Conservation (phyloP, 1,284 basidiomycete genomes). For the Kalmanozyma brasiliensis region DNA sequence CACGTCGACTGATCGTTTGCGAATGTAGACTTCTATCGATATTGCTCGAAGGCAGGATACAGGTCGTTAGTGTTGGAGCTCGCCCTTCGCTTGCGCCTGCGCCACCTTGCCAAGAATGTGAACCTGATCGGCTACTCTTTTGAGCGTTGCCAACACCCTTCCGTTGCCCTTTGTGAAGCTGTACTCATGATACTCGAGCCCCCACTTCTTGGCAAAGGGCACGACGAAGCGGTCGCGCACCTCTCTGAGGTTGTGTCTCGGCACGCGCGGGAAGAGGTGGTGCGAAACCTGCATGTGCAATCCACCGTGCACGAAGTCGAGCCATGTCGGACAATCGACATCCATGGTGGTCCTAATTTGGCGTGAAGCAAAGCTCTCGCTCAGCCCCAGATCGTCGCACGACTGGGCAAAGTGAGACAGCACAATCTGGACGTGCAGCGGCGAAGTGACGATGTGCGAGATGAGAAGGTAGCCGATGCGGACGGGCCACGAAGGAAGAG, state of each 20-base stretch:
- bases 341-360: conserved; percentile 96
- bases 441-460: conserved; percentile 82
- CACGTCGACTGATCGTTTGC: no score
- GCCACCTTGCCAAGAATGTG: conserved; percentile 76
- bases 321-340: conserved; percentile 83
- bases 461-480: conserved; percentile 79
- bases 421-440: conserved; percentile 82
- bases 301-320: conserved; percentile 92
- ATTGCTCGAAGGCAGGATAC: neutral
- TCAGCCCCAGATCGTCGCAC: conserved; percentile 87
- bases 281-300: conserved; percentile 95
- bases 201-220: conserved; percentile 75
- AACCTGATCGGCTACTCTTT: conserved; percentile 83
- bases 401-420: conserved; percentile 97
- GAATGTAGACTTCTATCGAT: no score
- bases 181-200: conserved; percentile 83
- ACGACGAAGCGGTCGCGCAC: conserved; percentile 82
- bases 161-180: conserved; percentile 84
- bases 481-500: conserved; percentile 77
- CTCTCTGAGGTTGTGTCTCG: conserved; percentile 87
- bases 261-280: conserved; percentile 93
- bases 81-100: conserved; percentile 68
- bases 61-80: conserved; percentile 54
- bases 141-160: conserved; percentile 80
- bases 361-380: conserved; percentile 89